Base-by-base conservation (phyloP, 495 filamentous ascomycete genomes). In the Penicillium waksmanii region DNA sequence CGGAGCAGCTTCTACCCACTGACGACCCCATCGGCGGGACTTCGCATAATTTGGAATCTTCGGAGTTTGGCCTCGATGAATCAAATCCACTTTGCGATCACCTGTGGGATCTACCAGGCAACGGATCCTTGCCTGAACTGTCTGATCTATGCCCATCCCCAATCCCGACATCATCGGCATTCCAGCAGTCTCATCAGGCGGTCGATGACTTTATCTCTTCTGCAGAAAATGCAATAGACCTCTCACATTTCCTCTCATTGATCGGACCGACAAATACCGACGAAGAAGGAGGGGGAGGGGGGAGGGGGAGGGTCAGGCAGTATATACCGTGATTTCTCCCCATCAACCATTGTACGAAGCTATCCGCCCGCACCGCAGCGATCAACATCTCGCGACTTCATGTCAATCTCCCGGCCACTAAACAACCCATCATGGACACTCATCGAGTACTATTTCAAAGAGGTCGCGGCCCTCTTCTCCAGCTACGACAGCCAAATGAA, bases 391-490 rank as follows among this genome's bases (percentile, higher is more conserved):
- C 74, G 67, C 11, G 65, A 73, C 51, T 59, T 73, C 25, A 67
- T 66, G 38, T 72, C 76, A 2, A 77, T 79, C 18, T 67, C 74
- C 4, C 73, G 70, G 21, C 61, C 73, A 2, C 42, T 79, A 55
- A 77, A 81, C 36, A 79, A 80, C 50, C 73, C 80, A 27, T 81
- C 77, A 43, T 82, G 79, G 66, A 82, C 82, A 11, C 70, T 85
- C 5, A 80, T 85, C 6, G 82, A 85, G 50, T 84, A 85, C 62
- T 85, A 85, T 54, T 85, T 85, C 71, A 82, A 81, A 60, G 81
- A 85, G 53, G 82, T 85, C 9, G 81, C 80, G 11, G 78, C 78
- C 4, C 58, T 85, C 18, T 85, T 84, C 62, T 85, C 83, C 11
- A 84, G 79, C 53, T 85, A 84, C 62, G 83, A 85, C 61, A 82